Evolutionary conservation across 2,329 filamentous ascomycete genomes (phyloP).

Genomic region (Chaetothyriales sp.): DNA sequence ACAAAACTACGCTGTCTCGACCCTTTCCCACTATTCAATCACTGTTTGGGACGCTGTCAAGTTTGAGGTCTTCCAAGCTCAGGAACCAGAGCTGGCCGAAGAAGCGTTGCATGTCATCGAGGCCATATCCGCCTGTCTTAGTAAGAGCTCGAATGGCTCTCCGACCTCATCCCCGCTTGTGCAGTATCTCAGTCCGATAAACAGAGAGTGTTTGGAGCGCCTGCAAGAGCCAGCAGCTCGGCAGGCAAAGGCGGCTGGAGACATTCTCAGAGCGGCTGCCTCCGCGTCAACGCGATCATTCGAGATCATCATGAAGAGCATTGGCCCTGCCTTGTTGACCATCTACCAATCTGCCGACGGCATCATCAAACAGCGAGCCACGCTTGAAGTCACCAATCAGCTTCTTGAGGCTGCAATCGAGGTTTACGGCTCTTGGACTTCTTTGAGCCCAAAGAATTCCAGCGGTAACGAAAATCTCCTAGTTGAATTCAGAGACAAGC

Average conservation of each 20-base stretch:
- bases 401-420: slow-evolving; percentile 45
- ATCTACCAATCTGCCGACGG: slow-evolving; percentile 49
- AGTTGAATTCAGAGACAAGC: slow-evolving; percentile 35
- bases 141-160: slow-evolving; percentile 27
- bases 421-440: slow-evolving; percentile 44
- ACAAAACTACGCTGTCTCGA: slow-evolving; percentile 43
- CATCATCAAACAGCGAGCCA: slow-evolving; percentile 47
- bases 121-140: slow-evolving; percentile 43
- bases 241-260: slow-evolving; percentile 50
- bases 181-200: slow-evolving; percentile 46
- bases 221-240: slow-evolving; percentile 56
- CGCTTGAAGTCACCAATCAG: slow-evolving; percentile 47
- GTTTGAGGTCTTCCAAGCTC: slow-evolving; percentile 53
- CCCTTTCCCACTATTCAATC: slow-evolving; percentile 49
- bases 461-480: slow-evolving; percentile 29
- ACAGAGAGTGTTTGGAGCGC: slow-evolving; percentile 55
- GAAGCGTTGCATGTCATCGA: slow-evolving; percentile 44
- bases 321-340: slow-evolving; percentile 44
- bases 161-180: slow-evolving; percentile 31
- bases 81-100: slow-evolving; percentile 52
- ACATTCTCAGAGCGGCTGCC: slow-evolving; percentile 45
- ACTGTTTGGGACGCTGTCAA: slow-evolving; percentile 56
- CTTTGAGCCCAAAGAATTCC: slow-evolving; percentile 25
- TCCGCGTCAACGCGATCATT: slow-evolving; percentile 42
- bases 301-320: slow-evolving; percentile 40